These are phyloP conservation scores for Apiospora kogelbergensis DNA, from an alignment of 2,329 filamentous ascomycete genomes.

Conservation along the genomic window DNA sequence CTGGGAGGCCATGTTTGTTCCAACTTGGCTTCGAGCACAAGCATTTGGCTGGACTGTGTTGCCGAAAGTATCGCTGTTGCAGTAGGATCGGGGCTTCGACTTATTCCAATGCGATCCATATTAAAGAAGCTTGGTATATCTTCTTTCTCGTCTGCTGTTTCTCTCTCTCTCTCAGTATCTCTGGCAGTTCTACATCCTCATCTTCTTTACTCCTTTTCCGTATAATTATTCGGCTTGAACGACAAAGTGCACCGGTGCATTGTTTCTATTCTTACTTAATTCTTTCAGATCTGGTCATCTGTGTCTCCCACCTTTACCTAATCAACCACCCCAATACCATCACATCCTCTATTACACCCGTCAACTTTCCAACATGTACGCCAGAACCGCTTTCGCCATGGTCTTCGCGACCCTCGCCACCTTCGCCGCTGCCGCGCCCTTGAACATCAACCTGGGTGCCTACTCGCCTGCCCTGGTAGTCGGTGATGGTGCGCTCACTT, in stretches of 20 bases:
- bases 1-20: slow-evolving; percentile 12
- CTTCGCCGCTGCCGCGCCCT: slow-evolving; percentile 28
- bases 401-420: slow-evolving; percentile 29
- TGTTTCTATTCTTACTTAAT: slow-evolving; percentile 13
- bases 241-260: slow-evolving; percentile 27
- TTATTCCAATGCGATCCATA: neutral
- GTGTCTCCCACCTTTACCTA: slow-evolving; percentile 5
- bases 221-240: slow-evolving; percentile 14
- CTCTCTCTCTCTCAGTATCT: slow-evolving; percentile 13
- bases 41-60: neutral
- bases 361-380: slow-evolving; percentile 20
- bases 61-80: neutral
- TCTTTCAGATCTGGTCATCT: slow-evolving; percentile 20
- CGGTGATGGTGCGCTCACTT: slow-evolving; percentile 47
- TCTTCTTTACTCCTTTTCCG: slow-evolving; percentile 14
- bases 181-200: slow-evolving; percentile 16
- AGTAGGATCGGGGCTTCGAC: slow-evolving; percentile 7
- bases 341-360: neutral
- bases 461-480: slow-evolving; percentile 36
- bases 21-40: slow-evolving; percentile 1
- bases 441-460: slow-evolving; percentile 37
- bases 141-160: neutral
- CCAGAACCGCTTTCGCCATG: slow-evolving; percentile 26
- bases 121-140: slow-evolving; percentile 11
- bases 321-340: neutral